Evolutionary conservation across 1,284 basidiomycete species (phyloP), one percentile per base, ranked within the genome.

Genomic region (Chiua sp.): DNA sequence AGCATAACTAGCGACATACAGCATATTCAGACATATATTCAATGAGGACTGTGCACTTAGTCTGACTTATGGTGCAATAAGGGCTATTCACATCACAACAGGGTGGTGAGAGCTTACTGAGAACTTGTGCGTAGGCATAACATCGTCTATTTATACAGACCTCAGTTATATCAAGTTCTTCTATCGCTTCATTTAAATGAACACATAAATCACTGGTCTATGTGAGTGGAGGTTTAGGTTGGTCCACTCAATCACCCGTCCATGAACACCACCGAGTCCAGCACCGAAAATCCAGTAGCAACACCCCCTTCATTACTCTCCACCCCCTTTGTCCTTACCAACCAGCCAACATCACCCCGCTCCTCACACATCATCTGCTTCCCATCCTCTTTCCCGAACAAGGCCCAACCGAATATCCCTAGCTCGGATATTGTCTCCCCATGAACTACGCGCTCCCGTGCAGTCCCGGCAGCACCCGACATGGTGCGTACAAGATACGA

Each of bases 251-350:
- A 50, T 63, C 52, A 72, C 48, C 49, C 60, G 15, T 73, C 71
- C 28, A 95, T 84, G 50, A 97, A 78, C 15, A 95, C 73, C 35
- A 94, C 72, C 2, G 91, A 92, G 72, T 97, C 95, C 57, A 97
- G 77, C 4, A 96, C 94, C 8, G 88, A 93, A 75, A 92, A 94
- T 33, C 97, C 68, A 13, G 70, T 66, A 1, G 68, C 68, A 6
- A 69, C 68, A 4, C 70, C 69, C 1, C 71, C 71, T 72, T 99
- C 97, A 71, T 98, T 91, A 63, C 90, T 94, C 60, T 96, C 93
- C 70, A 89, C 91, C 4, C 91, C 93, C 72, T 98, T 99, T 5
- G 97, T 98, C 68, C 97, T 80, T 48, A 98, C 82, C 65, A 99
- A 73, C 84, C 94, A 97, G 16, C 96, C 97, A 1, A 85, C 89